Evolutionary conservation across 139 green algal genomes (phyloP), one percentile per base, ranked within the genome.

Genomic region (Tetraselmis chui): DNA sequence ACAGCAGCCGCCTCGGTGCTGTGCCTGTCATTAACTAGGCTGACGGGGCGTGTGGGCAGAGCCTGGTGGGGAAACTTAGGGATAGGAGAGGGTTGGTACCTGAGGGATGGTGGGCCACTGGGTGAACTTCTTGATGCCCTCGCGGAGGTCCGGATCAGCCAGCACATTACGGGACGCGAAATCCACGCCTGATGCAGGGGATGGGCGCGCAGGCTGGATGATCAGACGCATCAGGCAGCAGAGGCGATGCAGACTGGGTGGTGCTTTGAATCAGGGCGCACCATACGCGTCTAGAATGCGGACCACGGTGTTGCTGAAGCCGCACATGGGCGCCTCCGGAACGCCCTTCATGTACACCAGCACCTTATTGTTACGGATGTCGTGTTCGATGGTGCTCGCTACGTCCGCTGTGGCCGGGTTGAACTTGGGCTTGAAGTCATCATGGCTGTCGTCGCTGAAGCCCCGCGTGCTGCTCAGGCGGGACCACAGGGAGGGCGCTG

Each of bases 321-420:
- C 96, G 76, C 96, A 99, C 86, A 93, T 88, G 0, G 96, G 96
- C 18, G 90, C 88, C 30, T 90, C 84, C 78, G 88, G 96, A 76
- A 83, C 84, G 82, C 87, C 96, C 92, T 98, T 98, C 95, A 98
- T 98, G 90, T 97, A 99, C 0, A 99, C 82, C 83, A 98, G 96
- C 0, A 99, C 92, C 29, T 90, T 84, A 78, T 96, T 86, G 1
- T 45, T 79, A 18, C 31, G 84, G 11, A 98, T 88, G 84, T 99
- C 95, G 28, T 91, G 29, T 29, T 93, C 82, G 26, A 97, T 95
- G 23, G 84, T 75, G 0, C 87, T 80, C 18, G 88, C 79, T 11
- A 92, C 89, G 26, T 90, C 75, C 22, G 75, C 79, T 31, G 29
- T 78, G 29, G 29, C 58, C 1, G 85, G 28, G 1, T 95, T 94